Percentiles rank a stretch among this genome's conserved stretches.
These are phyloP conservation scores for Colletotrichum sp. DNA, from an alignment of 2,329 filamentous ascomycete genomes.

Conservation along the genomic window DNA sequence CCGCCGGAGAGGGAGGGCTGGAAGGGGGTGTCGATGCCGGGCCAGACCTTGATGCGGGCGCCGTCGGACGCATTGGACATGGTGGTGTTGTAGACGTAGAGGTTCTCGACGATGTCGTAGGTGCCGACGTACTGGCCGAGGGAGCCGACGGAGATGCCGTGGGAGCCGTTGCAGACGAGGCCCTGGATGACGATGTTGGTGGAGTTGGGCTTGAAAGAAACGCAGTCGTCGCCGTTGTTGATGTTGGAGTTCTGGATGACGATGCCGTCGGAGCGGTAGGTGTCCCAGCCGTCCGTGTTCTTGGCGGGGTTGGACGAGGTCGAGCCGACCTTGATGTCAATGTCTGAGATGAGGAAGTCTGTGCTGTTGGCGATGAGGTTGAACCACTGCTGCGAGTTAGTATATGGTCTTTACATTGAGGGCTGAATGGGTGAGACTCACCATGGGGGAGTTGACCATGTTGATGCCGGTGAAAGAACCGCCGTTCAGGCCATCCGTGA, in stretches of 20 bases:
- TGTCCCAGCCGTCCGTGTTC: conserved; percentile 73
- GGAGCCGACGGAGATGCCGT: conserved; percentile 76
- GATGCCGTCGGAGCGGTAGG: conserved; percentile 64
- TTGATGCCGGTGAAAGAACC: conserved; percentile 65
- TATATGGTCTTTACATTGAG: background rate
- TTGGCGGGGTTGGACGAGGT: conserved; percentile 60
- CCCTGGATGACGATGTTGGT: conserved; percentile 73
- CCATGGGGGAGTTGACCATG: conserved; percentile 59
- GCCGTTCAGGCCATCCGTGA: conserved; percentile 60
- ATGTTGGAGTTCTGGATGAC: conserved; percentile 71
- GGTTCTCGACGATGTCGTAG: conserved; percentile 71
- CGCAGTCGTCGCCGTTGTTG: conserved; percentile 72
- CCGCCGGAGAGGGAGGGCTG: conserved; percentile 63
- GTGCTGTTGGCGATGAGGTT: conserved; percentile 70
- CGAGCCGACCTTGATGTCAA: conserved; percentile 63
- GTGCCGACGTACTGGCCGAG: conserved; percentile 70
- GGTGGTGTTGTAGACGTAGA: conserved; percentile 67
- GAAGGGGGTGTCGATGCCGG: conserved; percentile 48
- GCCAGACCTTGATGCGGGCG: conserved; percentile 79
- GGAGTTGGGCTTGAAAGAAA: conserved; percentile 77
- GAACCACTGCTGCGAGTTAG: conserved; percentile 33
- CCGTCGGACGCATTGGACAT: conserved; percentile 68
- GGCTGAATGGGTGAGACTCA: background rate
- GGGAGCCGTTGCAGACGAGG: conserved; percentile 70
- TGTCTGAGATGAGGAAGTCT: conserved; percentile 67